Evolutionary conservation across 2,329 filamentous ascomycete species (phyloP), one percentile per base, ranked within the genome.

Genomic region (Penicillium rolfsii): DNA sequence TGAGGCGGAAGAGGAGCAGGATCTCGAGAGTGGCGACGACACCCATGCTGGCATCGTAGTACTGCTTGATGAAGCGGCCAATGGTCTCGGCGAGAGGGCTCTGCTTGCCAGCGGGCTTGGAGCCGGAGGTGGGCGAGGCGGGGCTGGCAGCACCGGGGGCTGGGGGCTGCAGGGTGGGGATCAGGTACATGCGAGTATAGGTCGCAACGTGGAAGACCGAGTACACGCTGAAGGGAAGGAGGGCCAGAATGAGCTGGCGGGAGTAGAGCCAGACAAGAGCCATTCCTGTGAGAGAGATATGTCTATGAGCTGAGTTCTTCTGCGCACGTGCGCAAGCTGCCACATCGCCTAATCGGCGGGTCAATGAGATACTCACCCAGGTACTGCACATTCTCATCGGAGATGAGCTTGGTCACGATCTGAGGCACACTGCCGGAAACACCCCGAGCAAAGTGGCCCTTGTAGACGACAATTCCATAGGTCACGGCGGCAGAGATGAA

Each of bases 401-500:
- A 83, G 59, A 89, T 82, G 67, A 97, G 82, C 63, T 88, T 85
- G 61, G 94, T 57, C 52, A 84, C 77, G 60, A 90, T 86, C 79
- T 80, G 75, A 74, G 84, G 86, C 71, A 87, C 78, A 75, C 82
- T 87, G 63, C 83, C 87, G 66, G 89, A 89, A 53, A 88, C 84
- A 84, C 90, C 85, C 68, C 92, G 90, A 70, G 93, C 91, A 68
- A 93, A 89, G 83, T 93, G 91, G 60, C 92, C 93, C 87, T 99
- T 99, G 85, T 97, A 98, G 64, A 99, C 94, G 53, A 99, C 95
- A 68, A 99, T 98, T 67, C 95, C 94, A 79, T 99, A 99, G 11
- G 95, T 98, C 53, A 88, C 87, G 52, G 93, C 92, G 5, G 95
- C 95, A 2, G 93, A 89, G 70, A 97, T 69, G 77, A 99, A 99